Evolutionary conservation across 148 eudicot species (phyloP), one percentile per base, ranked within the genome.

Genomic region (Spergularia marina): DNA sequence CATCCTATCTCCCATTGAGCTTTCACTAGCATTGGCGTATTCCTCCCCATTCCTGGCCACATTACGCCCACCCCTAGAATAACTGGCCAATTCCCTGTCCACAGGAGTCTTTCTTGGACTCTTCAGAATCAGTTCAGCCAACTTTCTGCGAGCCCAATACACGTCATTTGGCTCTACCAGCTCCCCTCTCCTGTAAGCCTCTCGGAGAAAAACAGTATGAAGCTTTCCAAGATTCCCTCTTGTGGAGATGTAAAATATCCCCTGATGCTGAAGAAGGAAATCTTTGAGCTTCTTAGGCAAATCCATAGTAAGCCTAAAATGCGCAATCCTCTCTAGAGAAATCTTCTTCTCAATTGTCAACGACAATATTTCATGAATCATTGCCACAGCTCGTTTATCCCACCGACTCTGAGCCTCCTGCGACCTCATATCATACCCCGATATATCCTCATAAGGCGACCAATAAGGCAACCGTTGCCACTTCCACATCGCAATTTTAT

Each of bases 401-500:
- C 91, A 78, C 56, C 99, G 84, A 82, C 81, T 90, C 76, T 92
- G 96, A 11, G 99, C 99, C 88, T 95, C 99, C 4, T 83, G 63
- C 3, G 99, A 92, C 78, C 99, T 83, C 96, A 92, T 70, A 74
- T 95, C 99, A 74, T 90, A 92, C 57, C 90, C 96, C 2, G 90
- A 87, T 18, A 96, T 78, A 80, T 96, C 91, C 77, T 92, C 99
- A 74, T 96, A 96, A 0, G 97, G 99, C 7, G 98, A 91, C 99
- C 99, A 96, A 81, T 96, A 96, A 1, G 99, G 99, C 78, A 92
- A 49, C 78, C 99, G 73, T 78, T 96, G 99, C 99, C 99, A 96
- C 70, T 91, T 92, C 99, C 99, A 92, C 78, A 96, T 85, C 6
- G 91, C 99, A 82, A 92, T 92, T 79, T 86, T 96, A 72, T 81